Evolutionary conservation across 2,329 filamentous ascomycete genomes (phyloP).

Genomic region (Cladosporium sp.): DNA sequence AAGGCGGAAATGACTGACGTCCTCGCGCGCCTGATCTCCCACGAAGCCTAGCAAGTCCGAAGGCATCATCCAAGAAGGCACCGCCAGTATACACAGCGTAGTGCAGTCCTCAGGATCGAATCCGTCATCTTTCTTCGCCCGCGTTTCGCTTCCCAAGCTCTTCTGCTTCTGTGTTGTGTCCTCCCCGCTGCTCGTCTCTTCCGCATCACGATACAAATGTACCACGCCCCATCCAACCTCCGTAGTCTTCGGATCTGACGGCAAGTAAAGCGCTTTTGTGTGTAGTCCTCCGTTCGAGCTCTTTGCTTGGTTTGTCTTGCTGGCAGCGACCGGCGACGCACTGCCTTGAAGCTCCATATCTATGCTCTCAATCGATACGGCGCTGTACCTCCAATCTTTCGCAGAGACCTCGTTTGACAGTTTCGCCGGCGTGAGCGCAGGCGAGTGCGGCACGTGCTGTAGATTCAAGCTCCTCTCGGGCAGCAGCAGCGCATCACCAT

Average conservation of each 20-base stretch:
- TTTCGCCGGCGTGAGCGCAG: slow-evolving; percentile 35
- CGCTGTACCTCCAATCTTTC: slow-evolving; percentile 78
- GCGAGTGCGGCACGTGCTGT: slow-evolving; percentile 35
- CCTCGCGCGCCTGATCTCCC: slow-evolving; percentile 79
- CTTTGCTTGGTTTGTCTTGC: slow-evolving; percentile 46
- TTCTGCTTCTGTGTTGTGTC: slow-evolving; percentile 46
- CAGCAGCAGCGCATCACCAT: slow-evolving; percentile 38
- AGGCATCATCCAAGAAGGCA: slow-evolving; percentile 89
- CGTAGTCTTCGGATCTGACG: slow-evolving; percentile 68
- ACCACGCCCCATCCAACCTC: slow-evolving; percentile 90
- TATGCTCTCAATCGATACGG: slow-evolving; percentile 77
- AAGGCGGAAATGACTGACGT: slow-evolving; percentile 92
- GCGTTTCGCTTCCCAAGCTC: slow-evolving; percentile 27
- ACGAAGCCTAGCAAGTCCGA: slow-evolving; percentile 90
- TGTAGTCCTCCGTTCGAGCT: slow-evolving; percentile 64
- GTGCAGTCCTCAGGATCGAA: slow-evolving; percentile 69
- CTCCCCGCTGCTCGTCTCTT: slow-evolving; percentile 67
- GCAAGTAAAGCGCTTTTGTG: slow-evolving; percentile 78
- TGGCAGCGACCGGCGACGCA: slow-evolving; percentile 32
- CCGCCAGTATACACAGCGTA: slow-evolving; percentile 88
- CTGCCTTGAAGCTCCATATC: slow-evolving; percentile 58
- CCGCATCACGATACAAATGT: slow-evolving; percentile 84
- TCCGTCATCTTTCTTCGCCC: slow-evolving; percentile 5
- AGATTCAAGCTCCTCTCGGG: slow-evolving; percentile 39
- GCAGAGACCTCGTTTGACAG: slow-evolving; percentile 52